These are phyloP conservation scores for Lagenidium giganteum DNA, from an alignment of 352 stramenopile species.

Conservation along the genomic window DNA sequence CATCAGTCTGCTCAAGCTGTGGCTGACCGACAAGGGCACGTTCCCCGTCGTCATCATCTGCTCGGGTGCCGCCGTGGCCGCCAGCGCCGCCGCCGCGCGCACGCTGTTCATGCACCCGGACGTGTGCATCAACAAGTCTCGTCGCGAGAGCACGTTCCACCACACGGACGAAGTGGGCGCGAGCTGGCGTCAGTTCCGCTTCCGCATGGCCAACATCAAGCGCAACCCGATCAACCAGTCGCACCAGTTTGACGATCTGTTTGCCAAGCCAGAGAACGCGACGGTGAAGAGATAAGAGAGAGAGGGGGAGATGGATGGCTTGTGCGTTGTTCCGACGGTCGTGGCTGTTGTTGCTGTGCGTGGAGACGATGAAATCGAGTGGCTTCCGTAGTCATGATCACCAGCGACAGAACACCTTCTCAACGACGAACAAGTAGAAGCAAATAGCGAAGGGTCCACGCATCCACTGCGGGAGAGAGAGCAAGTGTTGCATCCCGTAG, in stretches of 20 bases:
- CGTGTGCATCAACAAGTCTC: constrained; percentile 35
- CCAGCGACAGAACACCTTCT: no score
- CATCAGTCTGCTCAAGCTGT: constrained; percentile 43
- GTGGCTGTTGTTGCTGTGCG: no score
- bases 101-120: constrained; percentile 29
- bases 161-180: constrained; percentile 23
- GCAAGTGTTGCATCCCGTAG: no score
- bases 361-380: no score
- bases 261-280: constrained; percentile 49
- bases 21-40: constrained; percentile 41
- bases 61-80: constrained; percentile 24
- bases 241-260: constrained; percentile 44
- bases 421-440: no score
- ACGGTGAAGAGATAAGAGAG: no score
- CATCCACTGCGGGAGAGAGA: no score
- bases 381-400: no score
- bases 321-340: no score
- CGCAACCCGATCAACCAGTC: constrained; percentile 66
- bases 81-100: constrained; percentile 19
- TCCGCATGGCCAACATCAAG: constrained; percentile 42
- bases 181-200: constrained; percentile 35
- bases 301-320: no score
- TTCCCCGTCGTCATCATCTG: constrained; percentile 41
- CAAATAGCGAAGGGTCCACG: no score
- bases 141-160: constrained; percentile 27